Conservation (phyloP, 2,329 filamentous ascomycete species). For the Penicillium hordei region DNA sequence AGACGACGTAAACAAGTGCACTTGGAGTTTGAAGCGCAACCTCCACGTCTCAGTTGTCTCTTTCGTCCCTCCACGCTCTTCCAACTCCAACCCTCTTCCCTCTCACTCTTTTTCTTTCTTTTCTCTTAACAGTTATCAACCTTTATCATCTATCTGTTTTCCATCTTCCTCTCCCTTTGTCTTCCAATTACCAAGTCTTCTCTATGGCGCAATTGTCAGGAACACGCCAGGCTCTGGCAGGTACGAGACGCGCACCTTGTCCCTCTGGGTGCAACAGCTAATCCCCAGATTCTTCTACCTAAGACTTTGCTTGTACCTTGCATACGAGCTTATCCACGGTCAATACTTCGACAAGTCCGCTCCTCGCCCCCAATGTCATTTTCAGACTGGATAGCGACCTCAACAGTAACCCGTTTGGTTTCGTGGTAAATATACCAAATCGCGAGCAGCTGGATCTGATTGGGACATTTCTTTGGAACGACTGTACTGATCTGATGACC, state of each 20-base stretch:
- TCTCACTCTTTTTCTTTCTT: background rate
- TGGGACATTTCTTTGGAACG: conserved; percentile 43
- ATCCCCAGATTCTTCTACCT: background rate
- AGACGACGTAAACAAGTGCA: background rate
- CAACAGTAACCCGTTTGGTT: background rate
- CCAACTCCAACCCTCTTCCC: conserved; percentile 10
- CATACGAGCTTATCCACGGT: background rate
- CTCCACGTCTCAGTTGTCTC: background rate
- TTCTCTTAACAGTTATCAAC: too few species aligned
- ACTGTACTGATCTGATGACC: conserved; percentile 28
- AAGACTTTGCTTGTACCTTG: background rate
- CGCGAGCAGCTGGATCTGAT: conserved; percentile 26
- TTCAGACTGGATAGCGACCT: background rate
- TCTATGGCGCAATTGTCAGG: background rate
- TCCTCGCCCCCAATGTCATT: background rate
- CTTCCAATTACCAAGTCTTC: background rate
- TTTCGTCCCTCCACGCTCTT: background rate
- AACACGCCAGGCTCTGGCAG: background rate
- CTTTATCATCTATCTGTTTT: background rate
- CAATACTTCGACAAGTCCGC: background rate
- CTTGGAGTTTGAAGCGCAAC: background rate
- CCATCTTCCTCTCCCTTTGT: background rate
- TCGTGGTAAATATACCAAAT: too few species aligned
- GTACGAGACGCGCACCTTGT: background rate
- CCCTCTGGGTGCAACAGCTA: background rate